Base-by-base conservation (phyloP, 768 basidiomycete genomes). In the Amanita inopinata region DNA sequence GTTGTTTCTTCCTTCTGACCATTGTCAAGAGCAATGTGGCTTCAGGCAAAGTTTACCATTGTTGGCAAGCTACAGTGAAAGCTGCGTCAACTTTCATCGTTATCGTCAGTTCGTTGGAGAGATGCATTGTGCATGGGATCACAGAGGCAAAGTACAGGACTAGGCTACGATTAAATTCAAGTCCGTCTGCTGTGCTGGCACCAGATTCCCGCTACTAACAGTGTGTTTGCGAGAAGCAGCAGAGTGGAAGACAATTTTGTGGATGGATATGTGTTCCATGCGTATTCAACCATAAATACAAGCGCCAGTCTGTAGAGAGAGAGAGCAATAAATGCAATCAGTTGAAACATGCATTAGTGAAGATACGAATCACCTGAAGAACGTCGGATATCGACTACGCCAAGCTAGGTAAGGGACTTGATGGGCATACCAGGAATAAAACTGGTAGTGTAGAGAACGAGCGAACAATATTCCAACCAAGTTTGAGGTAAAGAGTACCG, bases 401-500 rank as follows among this genome's bases (percentile, higher is more conserved):
- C 80, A 92, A 3, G 76, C 65, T 20, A 98, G 60, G 55, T 93
- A 81, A 1, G 94, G 90, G 24, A 94, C 59, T 53, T 93, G 89
- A 44, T 87, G 83, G 7, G 83, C 88, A 57, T 97, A 97, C 96
- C 96, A 99, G 4, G 87, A 81, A 59, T 96, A 96, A 61, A 99
- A 99, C 52, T 99, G 96, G 57, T 97, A 97, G 57, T 99, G 96
- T 33, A 99, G 64, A 7, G 94, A 97, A 14, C 96, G 78, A 15
- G 96, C 89, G 57, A 88, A 96, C 5, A 87, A 49, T 25, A 98
- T 83, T 12, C 96, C 96, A 40, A 96, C 80, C 28, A 98, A 58
- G 55, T 98, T 98, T 11, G 85, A 85, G 1, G 89, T 93, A 66
- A 89, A 90, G 4, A 97, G 69, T 17, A 91, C 70, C 1, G 84